Conservation (phyloP, 2,329 filamentous ascomycete genomes). For the Plectosphaerella cucumerina region DNA sequence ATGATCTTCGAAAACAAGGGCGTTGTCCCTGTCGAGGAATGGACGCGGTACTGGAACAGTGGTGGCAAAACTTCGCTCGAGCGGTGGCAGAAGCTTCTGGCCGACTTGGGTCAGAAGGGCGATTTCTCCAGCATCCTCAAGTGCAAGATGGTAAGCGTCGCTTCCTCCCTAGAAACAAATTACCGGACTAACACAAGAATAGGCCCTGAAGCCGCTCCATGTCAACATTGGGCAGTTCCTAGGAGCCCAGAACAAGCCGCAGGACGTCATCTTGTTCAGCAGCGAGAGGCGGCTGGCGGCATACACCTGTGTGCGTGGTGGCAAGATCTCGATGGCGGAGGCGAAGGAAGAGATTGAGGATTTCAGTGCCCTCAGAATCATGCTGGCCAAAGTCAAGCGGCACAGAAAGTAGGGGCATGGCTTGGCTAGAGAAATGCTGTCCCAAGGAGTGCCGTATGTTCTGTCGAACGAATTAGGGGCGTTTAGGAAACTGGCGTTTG, state of each 20-base stretch:
- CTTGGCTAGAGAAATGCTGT: too few species aligned
- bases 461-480: too few species aligned
- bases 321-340: too few species aligned
- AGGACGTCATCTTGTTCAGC: slow-evolving; percentile 25
- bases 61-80: too few species aligned
- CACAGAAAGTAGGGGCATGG: slow-evolving; percentile 19
- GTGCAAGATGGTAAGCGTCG: slow-evolving; percentile 35
- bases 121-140: slow-evolving; percentile 36
- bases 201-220: slow-evolving; percentile 37
- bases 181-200: background rate
- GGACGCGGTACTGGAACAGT: too few species aligned
- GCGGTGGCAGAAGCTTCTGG: slow-evolving; percentile 41
- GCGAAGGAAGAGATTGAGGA: too few species aligned
- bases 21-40: slow-evolving; percentile 16
- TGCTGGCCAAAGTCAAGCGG: slow-evolving; percentile 35
- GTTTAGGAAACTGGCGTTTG: too few species aligned
- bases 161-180: background rate
- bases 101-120: slow-evolving; percentile 34
- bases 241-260: slow-evolving; percentile 20
- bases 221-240: slow-evolving; percentile 49
- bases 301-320: slow-evolving; percentile 24
- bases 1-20: too few species aligned
- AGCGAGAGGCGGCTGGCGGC: slow-evolving; percentile 23
- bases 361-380: background rate
- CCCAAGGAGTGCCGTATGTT: too few species aligned